These are phyloP conservation scores for Aciculosporium take DNA, from an alignment of 2,329 filamentous ascomycete species.

Conservation along the genomic window DNA sequence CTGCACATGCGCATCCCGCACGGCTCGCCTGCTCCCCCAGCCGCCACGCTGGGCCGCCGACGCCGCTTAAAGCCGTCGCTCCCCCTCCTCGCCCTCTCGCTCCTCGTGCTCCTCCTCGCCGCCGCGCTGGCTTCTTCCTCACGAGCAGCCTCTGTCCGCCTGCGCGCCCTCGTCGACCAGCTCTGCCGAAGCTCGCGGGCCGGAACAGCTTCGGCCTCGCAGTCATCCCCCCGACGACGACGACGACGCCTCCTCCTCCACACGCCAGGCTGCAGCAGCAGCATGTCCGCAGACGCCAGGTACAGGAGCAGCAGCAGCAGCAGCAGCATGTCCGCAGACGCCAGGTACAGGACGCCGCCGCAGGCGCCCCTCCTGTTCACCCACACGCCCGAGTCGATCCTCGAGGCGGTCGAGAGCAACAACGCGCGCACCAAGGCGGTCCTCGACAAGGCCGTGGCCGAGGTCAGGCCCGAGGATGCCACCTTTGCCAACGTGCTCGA, in stretches of 20 bases:
- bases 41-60: conserved; percentile 15
- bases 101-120: conserved; percentile 42
- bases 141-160: conserved; percentile 42
- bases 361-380: conserved; percentile 68
- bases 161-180: conserved; percentile 43
- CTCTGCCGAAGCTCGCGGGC: conserved; percentile 28
- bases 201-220: background rate
- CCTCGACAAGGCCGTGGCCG: conserved; percentile 52
- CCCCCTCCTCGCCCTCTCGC: conserved; percentile 30
- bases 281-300: conserved; percentile 51
- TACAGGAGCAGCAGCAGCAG: conserved; percentile 65
- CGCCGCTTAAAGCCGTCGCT: conserved; percentile 13
- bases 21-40: background rate
- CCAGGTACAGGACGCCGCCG: conserved; percentile 57
- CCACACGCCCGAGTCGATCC: conserved; percentile 54
- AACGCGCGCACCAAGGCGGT: conserved; percentile 48
- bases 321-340: conserved; percentile 48
- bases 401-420: conserved; percentile 51
- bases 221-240: conserved; percentile 16
- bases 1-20: too few relatives aligned
- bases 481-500: conserved; percentile 41
- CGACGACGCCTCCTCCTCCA: too few relatives aligned
- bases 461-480: conserved; percentile 37
- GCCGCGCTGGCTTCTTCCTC: conserved; percentile 54
- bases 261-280: too few relatives aligned